These are phyloP conservation scores for Nothophaeocryptopus gaeumannii DNA, from an alignment of 2,329 filamentous ascomycete genomes.

Conservation along the genomic window DNA sequence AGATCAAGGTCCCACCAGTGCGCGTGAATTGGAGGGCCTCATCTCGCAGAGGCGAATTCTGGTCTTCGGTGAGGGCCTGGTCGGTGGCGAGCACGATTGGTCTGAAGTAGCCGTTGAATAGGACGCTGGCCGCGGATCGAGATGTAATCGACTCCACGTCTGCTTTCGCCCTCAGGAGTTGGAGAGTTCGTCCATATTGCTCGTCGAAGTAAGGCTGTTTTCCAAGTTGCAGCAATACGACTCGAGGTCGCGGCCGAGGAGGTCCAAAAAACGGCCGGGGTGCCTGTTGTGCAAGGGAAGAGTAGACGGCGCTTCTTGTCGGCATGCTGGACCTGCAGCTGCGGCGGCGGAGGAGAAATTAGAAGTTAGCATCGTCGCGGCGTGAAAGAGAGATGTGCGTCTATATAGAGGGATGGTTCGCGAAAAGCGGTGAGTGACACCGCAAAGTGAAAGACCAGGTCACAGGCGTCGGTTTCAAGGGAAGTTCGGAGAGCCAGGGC, in stretches of 20 bases:
- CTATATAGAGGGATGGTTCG: constrained; percentile 3
- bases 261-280: constrained; percentile 15
- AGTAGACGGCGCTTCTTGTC: constrained; percentile 15
- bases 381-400: constrained; percentile 1
- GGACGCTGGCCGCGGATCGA: constrained; percentile 9
- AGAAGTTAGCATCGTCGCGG: background rate
- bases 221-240: constrained; percentile 21
- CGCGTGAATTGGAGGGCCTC: constrained; percentile 22
- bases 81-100: constrained; percentile 19
- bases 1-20: constrained; percentile 20
- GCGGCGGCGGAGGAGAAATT: constrained; percentile 3
- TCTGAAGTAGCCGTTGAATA: constrained; percentile 5
- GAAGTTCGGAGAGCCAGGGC: too few species aligned
- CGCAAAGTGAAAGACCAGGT: constrained; percentile 14
- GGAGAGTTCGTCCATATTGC: constrained; percentile 12
- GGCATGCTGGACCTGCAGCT: constrained; percentile 13
- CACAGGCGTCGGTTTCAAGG: constrained; percentile 10
- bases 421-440: constrained; percentile 19
- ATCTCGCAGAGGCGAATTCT: constrained; percentile 6
- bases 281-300: constrained; percentile 9
- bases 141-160: constrained; percentile 18
- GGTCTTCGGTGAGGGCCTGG: constrained; percentile 15
- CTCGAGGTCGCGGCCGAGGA: constrained; percentile 9
- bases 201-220: constrained; percentile 22
- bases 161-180: constrained; percentile 12